A percentile compares a stretch with the other conserved stretches of the same genome.
Conservation (phyloP, 2,329 filamentous ascomycete genomes). For the Fusarium veterinarium region DNA sequence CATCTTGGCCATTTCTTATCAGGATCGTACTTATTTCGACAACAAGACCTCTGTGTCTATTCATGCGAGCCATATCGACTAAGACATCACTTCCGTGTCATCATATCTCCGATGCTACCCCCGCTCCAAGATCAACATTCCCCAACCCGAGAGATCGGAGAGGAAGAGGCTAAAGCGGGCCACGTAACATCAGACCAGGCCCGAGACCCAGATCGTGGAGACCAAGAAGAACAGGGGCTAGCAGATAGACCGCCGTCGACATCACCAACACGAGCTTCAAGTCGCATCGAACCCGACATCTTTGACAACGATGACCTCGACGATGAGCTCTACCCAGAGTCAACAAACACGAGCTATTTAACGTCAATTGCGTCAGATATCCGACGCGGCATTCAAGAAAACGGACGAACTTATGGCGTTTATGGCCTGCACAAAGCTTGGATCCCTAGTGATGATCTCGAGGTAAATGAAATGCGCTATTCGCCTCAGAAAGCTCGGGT, state of each 20-base stretch:
- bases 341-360: slow-evolving; percentile 46
- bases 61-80: background rate
- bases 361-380: slow-evolving; percentile 44
- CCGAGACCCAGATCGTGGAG: background rate
- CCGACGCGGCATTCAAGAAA: slow-evolving; percentile 39
- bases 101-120: background rate
- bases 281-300: slow-evolving; percentile 36
- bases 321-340: slow-evolving; percentile 46
- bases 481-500: background rate
- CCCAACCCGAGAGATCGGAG: background rate
- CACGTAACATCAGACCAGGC: background rate
- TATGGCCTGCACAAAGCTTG: slow-evolving; percentile 43
- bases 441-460: slow-evolving; percentile 36
- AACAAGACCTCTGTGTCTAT: background rate
- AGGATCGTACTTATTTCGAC: background rate
- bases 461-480: slow-evolving; percentile 1
- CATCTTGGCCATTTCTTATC: background rate
- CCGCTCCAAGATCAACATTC: background rate
- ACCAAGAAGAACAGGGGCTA: background rate
- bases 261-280: slow-evolving; percentile 1
- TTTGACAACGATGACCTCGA: slow-evolving; percentile 33
- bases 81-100: background rate
- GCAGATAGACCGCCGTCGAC: background rate
- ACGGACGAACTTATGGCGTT: slow-evolving; percentile 35
- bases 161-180: slow-evolving; percentile 6